Evolutionary conservation across 805 yeast genomes (phyloP), one percentile per base, ranked within the genome.

Genomic region (Candida xiaguanensis): DNA sequence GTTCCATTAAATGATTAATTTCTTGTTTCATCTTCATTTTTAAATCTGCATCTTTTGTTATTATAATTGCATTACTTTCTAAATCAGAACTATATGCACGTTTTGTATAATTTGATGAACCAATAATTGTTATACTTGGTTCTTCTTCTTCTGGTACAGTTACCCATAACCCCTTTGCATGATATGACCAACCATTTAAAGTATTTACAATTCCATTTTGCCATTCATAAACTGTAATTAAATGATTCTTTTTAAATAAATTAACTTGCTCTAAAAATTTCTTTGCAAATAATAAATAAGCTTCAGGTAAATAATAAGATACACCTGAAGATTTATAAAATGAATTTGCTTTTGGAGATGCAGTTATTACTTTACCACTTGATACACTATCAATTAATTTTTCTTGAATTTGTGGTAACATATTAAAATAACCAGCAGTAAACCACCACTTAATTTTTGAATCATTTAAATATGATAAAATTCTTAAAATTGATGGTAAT

Each of bases 341-440:
- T 1, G 97, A 95, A 60, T 93, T 93, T 4, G 98, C 97, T 48
- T 82, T 75, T 1, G 96, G 95, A 0, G 96, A 80, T 0, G 99
- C 98, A 0, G 96, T 88, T 24, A 93, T 83, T 2, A 93, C 84
- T 0, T 70, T 65, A 2, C 95, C 95, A 11, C 23, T 38, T 1
- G 90, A 81, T 9, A 65, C 68, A 1, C 86, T 74, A 25, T 69
- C 62, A 24, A 87, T 56, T 20, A 93, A 66, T 19, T 72, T 67
- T 12, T 65, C 61, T 52, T 78, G 80, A 38, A 86, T 81, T 28
- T 80, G 79, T 0, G 95, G 86, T 28, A 82, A 76, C 78, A 93
- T 82, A 59, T 93, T 93, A 69, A 93, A 93, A 58, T 93, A 93
- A 2, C 99, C 99, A 0, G 98, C 96, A 0, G 99, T 93, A 51